phyloP scores from a whole-genome alignment of 306 rosid species.

The Quercus berberidifolia region DNA sequence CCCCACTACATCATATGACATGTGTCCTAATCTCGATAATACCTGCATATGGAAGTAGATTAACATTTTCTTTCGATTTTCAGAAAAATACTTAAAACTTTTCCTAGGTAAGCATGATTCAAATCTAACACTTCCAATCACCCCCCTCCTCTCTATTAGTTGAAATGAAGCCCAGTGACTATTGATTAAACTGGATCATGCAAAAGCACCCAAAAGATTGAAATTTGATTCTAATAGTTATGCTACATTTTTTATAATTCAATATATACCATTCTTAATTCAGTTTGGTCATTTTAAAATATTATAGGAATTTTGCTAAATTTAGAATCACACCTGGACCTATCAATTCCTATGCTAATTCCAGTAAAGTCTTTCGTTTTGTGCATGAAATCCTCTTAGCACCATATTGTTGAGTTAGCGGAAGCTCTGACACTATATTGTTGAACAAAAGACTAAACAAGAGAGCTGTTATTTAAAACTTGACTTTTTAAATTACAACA shows the following conservation, averaged over 20 bases:
- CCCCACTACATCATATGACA: slow-evolving; percentile 93
- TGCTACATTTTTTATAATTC: background rate
- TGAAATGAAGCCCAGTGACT: background rate
- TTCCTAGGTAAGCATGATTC: background rate
- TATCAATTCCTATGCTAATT: background rate
- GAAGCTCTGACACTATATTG: too few species aligned
- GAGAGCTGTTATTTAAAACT: too few species aligned
- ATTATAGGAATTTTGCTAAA: background rate
- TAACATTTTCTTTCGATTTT: slow-evolving; percentile 3
- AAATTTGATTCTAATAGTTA: background rate
- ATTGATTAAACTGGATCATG: background rate
- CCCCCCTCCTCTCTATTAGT: background rate
- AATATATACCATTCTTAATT: background rate
- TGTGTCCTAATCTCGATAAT: slow-evolving; percentile 86
- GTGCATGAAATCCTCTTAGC: background rate
- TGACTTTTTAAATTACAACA: too few species aligned
- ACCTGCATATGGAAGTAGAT: slow-evolving; percentile 47
- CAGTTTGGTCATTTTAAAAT: background rate
- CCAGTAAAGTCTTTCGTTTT: background rate
- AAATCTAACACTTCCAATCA: background rate
- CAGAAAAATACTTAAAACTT: background rate
- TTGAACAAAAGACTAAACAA: too few species aligned
- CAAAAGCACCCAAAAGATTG: background rate
- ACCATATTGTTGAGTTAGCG: background rate
- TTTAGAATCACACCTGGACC: background rate